A percentile compares a stretch with the other conserved stretches of the same genome.
These are phyloP conservation scores for Pichia cactophila DNA, from an alignment of 1,139 yeast genomes.

Conservation along the genomic window DNA sequence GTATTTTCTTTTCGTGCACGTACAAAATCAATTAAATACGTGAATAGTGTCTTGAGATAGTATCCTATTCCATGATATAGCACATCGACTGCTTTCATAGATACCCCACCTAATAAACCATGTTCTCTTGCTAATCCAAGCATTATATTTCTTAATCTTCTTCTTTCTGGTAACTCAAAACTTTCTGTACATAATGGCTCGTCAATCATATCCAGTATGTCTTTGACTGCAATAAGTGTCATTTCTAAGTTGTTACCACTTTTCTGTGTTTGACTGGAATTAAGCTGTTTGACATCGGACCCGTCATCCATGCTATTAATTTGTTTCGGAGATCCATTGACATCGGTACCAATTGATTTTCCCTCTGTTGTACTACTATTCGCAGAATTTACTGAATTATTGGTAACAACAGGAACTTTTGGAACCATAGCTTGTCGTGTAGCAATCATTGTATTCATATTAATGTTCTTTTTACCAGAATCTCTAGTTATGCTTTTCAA, in stretches of 20 bases:
- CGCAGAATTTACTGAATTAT: slow-evolving; percentile 1
- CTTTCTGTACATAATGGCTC: slow-evolving; percentile 75
- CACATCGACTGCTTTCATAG: slow-evolving; percentile 68
- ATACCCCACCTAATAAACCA: slow-evolving; percentile 80
- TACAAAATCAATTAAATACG: slow-evolving; percentile 66
- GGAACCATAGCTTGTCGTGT: slow-evolving; percentile 84
- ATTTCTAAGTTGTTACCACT: slow-evolving; percentile 27
- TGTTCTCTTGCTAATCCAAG: slow-evolving; percentile 83
- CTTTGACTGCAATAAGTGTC: slow-evolving; percentile 86
- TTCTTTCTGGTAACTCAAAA: slow-evolving; percentile 78
- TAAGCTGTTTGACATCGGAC: slow-evolving; percentile 19
- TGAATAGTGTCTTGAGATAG: slow-evolving; percentile 68
- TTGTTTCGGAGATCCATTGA: background rate
- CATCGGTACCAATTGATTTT: background rate
- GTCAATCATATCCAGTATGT: slow-evolving; percentile 81
- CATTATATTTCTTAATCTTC: slow-evolving; percentile 60
- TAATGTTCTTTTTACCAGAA: slow-evolving; percentile 67
- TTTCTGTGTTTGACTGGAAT: background rate
- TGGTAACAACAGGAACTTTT: slow-evolving; percentile 74
- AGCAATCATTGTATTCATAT: slow-evolving; percentile 68
- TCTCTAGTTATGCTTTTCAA: slow-evolving; percentile 79
- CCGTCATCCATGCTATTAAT: background rate
- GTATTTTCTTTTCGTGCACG: slow-evolving; percentile 37
- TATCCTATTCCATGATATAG: slow-evolving; percentile 70
- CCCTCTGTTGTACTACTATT: background rate